Evolutionary conservation across 2,329 filamentous ascomycete species (phyloP), one percentile per base, ranked within the genome.

Genomic region (Emydomyces testavorans): DNA sequence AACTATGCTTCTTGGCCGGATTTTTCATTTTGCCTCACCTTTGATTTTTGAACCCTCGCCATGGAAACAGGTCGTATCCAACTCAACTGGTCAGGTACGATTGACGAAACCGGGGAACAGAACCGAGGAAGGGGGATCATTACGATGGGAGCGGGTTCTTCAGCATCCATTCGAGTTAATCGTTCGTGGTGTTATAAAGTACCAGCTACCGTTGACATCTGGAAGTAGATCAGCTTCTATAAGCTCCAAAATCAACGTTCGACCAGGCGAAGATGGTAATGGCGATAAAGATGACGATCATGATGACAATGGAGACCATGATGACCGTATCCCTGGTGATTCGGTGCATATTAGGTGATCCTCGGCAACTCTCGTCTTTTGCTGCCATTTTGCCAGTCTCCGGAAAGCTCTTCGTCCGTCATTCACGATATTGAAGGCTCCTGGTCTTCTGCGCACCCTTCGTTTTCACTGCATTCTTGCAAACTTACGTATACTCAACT

Each of bases 131-230:
- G 84, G 85, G 34, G 92, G 90, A 6, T 82, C 82, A 1, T 80
- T 84, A 60, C 79, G 89, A 10, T 98, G 92, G 92, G 87, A 94
- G 62, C 78, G 80, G 51, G 89, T 96, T 39, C 73, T 95, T 43
- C 79, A 93, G 54, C 85, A 95, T 63, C 85, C 90, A 37, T 98
- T 96, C 57, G 87, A 95, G 56, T 75, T 98, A 41, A 90, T 96
- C 52, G 78, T 98, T 35, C 82, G 92, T 57, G 92, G 92, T 18
- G 84, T 92, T 11, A 73, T 98, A 56, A 88, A 89, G 60, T 98
- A 98, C 60, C 73, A 78, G 52, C 66, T 82, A 2, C 78, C 79
- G 6, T 66, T 82, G 47, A 77, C 71, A 51, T 76, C 74, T 3
- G 67, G 71, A 13, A 68, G 68, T 35, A 68, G 73, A 56, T 76